phyloP scores from a whole-genome alignment of 495 filamentous ascomycete species.

The Penicillium egyptiacum region DNA sequence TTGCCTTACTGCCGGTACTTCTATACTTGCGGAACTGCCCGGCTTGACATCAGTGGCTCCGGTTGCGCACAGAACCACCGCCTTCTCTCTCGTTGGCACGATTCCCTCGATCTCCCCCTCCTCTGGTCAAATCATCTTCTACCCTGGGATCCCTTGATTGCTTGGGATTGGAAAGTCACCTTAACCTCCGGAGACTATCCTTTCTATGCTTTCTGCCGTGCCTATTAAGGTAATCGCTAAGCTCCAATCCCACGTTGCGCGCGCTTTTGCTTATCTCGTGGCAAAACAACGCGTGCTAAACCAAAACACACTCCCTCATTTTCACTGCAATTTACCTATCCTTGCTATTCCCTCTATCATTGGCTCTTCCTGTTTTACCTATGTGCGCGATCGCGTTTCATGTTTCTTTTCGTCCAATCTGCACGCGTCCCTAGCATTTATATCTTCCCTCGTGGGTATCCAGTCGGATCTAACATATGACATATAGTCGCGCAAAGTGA shows the following conservation, averaged over 20 bases:
- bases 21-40: slow-evolving; percentile 27
- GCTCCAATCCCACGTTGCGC: slow-evolving; percentile 34
- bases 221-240: slow-evolving; percentile 20
- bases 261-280: slow-evolving; percentile 25
- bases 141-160: slow-evolving; percentile 26
- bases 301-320: slow-evolving; percentile 2
- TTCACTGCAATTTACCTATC: slow-evolving; percentile 14
- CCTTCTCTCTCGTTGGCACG: slow-evolving; percentile 35
- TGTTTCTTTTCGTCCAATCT: slow-evolving; percentile 18
- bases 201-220: slow-evolving; percentile 4
- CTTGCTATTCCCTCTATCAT: slow-evolving; percentile 17
- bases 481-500: slow-evolving; percentile 19
- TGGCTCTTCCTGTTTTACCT: slow-evolving; percentile 13
- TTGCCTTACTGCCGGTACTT: slow-evolving; percentile 6
- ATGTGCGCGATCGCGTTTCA: slow-evolving; percentile 18
- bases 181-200: slow-evolving; percentile 22
- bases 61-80: slow-evolving; percentile 24
- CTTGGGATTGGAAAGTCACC: slow-evolving; percentile 18
- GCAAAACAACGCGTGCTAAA: slow-evolving; percentile 26
- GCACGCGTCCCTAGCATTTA: slow-evolving; percentile 34
- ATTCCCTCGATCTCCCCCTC: slow-evolving; percentile 20
- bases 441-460: slow-evolving; percentile 16
- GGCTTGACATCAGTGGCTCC: slow-evolving; percentile 40
- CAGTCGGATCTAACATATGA: slow-evolving; percentile 21
- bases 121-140: slow-evolving; percentile 35